A percentile compares a stretch with the other conserved stretches of the same genome.
Conservation (phyloP, 495 filamentous ascomycete genomes). For the Xylaria acuta region DNA sequence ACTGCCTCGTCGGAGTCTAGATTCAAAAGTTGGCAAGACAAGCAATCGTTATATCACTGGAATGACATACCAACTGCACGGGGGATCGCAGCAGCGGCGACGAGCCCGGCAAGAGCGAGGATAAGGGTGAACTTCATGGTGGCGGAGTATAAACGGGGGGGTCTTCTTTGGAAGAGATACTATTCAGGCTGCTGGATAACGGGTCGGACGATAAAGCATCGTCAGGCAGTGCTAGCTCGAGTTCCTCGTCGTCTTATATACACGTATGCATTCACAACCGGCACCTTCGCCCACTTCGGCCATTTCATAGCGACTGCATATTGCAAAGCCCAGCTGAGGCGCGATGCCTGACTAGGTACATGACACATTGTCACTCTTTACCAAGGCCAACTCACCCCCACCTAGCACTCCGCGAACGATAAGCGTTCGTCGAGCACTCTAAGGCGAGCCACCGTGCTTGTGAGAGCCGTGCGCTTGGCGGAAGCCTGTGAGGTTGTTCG, state of each 20-base stretch:
- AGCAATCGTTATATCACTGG: not conserved
- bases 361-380: not conserved
- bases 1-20: conserved; percentile 7
- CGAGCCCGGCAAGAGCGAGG: not conserved
- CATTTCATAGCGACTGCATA: not conserved
- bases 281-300: not conserved
- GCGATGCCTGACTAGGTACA: not conserved
- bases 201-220: not conserved
- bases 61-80: not conserved
- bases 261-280: not conserved
- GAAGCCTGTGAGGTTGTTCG: conserved; percentile 16
- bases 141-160: not conserved
- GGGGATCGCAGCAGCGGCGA: not conserved
- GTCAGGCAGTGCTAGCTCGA: not conserved
- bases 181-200: not conserved
- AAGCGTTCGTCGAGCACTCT: not conserved
- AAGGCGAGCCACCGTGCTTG: not conserved
- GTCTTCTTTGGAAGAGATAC: not conserved
- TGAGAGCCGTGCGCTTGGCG: not conserved
- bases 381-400: not conserved
- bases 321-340: not conserved
- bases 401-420: not conserved
- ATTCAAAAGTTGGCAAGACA: not conserved
- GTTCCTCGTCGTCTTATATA: conserved; percentile 4
- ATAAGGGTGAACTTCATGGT: conserved; percentile 4